Percentiles rank a stretch among this genome's conserved stretches.
phyloP scores from a whole-genome alignment of 768 basidiomycete genomes.

The Kwoniella sp. region DNA sequence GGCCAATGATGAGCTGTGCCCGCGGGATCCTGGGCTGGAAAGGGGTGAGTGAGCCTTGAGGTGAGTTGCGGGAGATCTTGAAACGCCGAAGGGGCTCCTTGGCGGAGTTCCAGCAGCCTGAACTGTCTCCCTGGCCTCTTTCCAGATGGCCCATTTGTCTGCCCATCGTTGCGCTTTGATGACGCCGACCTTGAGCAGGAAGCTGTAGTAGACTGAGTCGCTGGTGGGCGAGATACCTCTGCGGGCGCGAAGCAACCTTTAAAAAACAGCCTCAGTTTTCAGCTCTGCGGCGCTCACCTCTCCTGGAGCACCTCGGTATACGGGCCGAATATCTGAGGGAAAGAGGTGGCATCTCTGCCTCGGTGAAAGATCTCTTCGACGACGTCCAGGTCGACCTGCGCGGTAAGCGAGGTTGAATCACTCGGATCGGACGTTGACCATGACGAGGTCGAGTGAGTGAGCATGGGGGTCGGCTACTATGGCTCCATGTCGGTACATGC shows the following conservation, averaged over 20 bases:
- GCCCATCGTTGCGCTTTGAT: slow-evolving; percentile 44
- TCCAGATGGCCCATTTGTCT: slow-evolving; percentile 43
- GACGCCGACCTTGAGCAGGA: slow-evolving; percentile 40
- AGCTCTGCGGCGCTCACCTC: slow-evolving; percentile 24
- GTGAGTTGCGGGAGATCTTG: not conserved
- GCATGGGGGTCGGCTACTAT: not conserved
- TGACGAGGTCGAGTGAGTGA: slow-evolving; percentile 7
- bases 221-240: slow-evolving; percentile 34
- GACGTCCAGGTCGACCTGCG: slow-evolving; percentile 35
- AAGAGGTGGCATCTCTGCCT: slow-evolving; percentile 34
- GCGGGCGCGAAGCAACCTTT: not conserved
- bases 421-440: slow-evolving; percentile 2
- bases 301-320: slow-evolving; percentile 36
- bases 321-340: slow-evolving; percentile 36
- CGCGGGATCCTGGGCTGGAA: not conserved
- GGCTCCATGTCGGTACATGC: too few relatives aligned
- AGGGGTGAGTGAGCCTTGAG: not conserved
- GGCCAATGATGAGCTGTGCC: not conserved
- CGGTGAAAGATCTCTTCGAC: slow-evolving; percentile 37
- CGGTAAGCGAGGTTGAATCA: slow-evolving; percentile 17
- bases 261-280: too few relatives aligned
- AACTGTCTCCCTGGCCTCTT: slow-evolving; percentile 6
- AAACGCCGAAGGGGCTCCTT: not conserved
- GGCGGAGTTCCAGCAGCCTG: not conserved
- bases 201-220: slow-evolving; percentile 42